These are phyloP conservation scores for Kwoniella sp. DNA, from an alignment of 768 basidiomycete species.

Conservation along the genomic window DNA sequence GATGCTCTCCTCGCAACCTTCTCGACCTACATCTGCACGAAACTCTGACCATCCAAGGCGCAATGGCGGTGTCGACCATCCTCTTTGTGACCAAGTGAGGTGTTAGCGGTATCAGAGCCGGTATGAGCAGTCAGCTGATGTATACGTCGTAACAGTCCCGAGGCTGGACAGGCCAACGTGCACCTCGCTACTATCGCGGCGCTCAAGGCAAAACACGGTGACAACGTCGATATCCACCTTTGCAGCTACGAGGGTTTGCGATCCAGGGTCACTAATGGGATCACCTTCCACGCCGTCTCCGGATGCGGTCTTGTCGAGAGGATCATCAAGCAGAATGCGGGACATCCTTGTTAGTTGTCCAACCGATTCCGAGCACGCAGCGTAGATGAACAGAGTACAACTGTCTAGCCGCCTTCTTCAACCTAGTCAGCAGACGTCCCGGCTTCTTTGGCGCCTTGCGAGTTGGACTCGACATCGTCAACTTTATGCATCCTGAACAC, in stretches of 20 bases:
- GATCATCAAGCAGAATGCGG: not conserved
- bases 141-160: no score
- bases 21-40: no score
- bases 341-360: not conserved
- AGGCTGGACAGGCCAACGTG: slow-evolving; percentile 21
- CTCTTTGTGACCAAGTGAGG: no score
- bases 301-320: not conserved
- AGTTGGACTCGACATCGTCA: not conserved
- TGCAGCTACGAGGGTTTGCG: slow-evolving; percentile 1
- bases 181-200: slow-evolving; percentile 18
- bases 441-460: not conserved
- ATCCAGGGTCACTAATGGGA: not conserved
- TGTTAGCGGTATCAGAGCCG: no score
- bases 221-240: slow-evolving; percentile 16
- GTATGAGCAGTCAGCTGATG: no score
- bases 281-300: slow-evolving; percentile 14
- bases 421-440: not conserved
- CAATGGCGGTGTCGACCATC: no score
- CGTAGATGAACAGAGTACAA: not conserved
- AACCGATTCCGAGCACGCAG: not conserved
- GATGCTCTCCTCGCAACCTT: no score
- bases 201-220: slow-evolving; percentile 7
- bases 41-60: no score
- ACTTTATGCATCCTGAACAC: slow-evolving; percentile 4
- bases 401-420: not conserved